These are phyloP conservation scores for Pleurotus tuber-regium DNA, from an alignment of 768 basidiomycete species.

Conservation along the genomic window DNA sequence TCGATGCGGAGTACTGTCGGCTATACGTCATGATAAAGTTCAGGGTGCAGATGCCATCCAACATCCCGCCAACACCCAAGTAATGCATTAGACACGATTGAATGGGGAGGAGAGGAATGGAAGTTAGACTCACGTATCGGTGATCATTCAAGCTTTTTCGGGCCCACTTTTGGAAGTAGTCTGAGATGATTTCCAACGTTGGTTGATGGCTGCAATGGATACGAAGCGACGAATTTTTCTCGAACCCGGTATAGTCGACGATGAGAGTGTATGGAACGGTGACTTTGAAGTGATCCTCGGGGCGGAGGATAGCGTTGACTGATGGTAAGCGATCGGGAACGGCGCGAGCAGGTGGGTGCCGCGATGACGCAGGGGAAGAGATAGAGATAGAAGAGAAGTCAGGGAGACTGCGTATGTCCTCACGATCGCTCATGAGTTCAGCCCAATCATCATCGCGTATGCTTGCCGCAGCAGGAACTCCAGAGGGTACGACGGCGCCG, in stretches of 20 bases:
- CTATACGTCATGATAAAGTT: constrained; percentile 22
- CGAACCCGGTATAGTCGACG: constrained; percentile 24
- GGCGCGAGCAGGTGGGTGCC: constrained; percentile 8
- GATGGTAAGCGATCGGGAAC: constrained; percentile 22
- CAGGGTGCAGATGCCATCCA: too few species aligned
- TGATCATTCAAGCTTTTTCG: constrained; percentile 28
- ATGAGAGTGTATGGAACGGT: constrained; percentile 31
- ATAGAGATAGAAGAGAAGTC: neutral
- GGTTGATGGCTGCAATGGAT: constrained; percentile 37
- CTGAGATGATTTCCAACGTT: constrained; percentile 30
- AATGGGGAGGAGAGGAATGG: too few species aligned
- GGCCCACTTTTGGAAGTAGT: constrained; percentile 37
- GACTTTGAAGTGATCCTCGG: constrained; percentile 28
- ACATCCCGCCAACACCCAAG: too few species aligned
- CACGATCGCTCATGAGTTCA: constrained; percentile 20
- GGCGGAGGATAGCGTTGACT: constrained; percentile 28
- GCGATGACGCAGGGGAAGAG: constrained; percentile 4
- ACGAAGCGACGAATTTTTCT: constrained; percentile 18
- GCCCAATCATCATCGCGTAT: constrained; percentile 34
- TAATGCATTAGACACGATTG: too few species aligned
- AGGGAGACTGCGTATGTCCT: neutral
- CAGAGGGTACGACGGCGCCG: neutral
- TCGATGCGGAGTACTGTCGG: constrained; percentile 29
- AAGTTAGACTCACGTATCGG: constrained; percentile 26
- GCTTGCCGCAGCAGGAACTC: neutral